These are phyloP conservation scores for Echites panduratus DNA, from an alignment of 257 asterid species.

Conservation along the genomic window DNA sequence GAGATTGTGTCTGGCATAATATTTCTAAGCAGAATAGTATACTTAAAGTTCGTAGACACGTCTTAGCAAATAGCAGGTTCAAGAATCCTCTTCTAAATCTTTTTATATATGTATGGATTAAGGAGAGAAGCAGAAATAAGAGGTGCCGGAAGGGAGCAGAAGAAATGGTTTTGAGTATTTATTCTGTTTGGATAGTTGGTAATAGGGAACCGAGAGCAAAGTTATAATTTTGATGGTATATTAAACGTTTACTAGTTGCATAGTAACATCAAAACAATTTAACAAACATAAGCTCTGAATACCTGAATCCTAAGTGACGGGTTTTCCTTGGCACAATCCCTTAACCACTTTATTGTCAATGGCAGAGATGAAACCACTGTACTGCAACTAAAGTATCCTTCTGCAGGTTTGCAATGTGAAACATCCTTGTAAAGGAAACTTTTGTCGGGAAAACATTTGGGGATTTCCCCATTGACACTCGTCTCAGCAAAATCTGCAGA, in stretches of 20 bases:
- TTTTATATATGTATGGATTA: no score
- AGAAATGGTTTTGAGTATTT: no score
- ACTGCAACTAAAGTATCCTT: constrained; percentile 57
- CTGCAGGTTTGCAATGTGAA: constrained; percentile 36
- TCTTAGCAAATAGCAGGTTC: not conserved
- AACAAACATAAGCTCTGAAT: not conserved
- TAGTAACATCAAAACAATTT: not conserved
- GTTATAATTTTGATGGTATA: no score
- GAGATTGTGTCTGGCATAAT: not conserved
- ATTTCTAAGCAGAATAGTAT: not conserved
- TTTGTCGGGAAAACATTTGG: constrained; percentile 34
- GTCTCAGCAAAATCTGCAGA: constrained; percentile 41
- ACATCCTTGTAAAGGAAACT: constrained; percentile 38
- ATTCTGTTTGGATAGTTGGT: no score
- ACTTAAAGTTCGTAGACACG: no score
- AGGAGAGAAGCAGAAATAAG: no score
- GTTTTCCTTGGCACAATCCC: constrained; percentile 55
- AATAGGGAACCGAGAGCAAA: no score
- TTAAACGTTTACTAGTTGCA: not conserved
- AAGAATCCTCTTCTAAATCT: not conserved
- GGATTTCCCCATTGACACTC: constrained; percentile 32
- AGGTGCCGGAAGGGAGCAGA: no score
- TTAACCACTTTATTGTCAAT: constrained; percentile 66
- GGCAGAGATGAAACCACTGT: constrained; percentile 77
- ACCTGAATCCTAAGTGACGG: constrained; percentile 70